Conservation (phyloP, 2,329 filamentous ascomycete genomes). For the Beauveria varroae region DNA sequence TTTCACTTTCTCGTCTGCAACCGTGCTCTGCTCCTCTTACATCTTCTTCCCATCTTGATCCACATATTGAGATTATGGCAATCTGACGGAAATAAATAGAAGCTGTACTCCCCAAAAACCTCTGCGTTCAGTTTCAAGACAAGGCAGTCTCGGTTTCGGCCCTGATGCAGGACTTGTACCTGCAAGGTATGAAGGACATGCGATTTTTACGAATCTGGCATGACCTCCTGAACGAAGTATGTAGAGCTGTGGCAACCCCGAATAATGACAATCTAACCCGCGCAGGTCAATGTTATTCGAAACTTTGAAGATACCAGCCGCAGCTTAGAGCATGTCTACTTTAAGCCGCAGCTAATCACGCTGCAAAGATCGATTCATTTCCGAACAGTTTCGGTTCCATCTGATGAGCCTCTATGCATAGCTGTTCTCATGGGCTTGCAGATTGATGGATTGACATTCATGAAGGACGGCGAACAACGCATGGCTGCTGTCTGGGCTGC, state of each 20-base stretch:
- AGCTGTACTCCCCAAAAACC: constrained; percentile 23
- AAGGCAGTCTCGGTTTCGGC: constrained; percentile 15
- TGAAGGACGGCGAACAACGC: constrained; percentile 12
- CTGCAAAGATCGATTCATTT: constrained; percentile 21
- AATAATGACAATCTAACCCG: neutral
- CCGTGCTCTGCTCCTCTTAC: neutral
- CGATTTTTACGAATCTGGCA: constrained; percentile 17
- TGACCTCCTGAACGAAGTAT: constrained; percentile 16
- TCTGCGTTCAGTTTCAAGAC: constrained; percentile 28
- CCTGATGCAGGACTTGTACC: constrained; percentile 13
- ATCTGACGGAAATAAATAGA: constrained; percentile 16
- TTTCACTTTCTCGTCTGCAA: neutral
- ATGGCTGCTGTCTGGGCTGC: constrained; percentile 20
- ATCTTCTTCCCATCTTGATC: too few species aligned
- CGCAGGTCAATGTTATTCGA: constrained; percentile 16
- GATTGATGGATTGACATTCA: constrained; percentile 13
- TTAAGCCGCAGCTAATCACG: constrained; percentile 6
- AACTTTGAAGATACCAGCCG: neutral
- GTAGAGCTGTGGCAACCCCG: neutral
- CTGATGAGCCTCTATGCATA: constrained; percentile 24
- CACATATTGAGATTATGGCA: too few species aligned
- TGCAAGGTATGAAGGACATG: constrained; percentile 11
- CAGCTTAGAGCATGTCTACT: neutral
- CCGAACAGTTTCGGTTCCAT: constrained; percentile 22
- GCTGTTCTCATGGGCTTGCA: constrained; percentile 21